These are phyloP conservation scores for Porogramme epimiltina DNA, from an alignment of 1,284 basidiomycete genomes.

Conservation along the genomic window DNA sequence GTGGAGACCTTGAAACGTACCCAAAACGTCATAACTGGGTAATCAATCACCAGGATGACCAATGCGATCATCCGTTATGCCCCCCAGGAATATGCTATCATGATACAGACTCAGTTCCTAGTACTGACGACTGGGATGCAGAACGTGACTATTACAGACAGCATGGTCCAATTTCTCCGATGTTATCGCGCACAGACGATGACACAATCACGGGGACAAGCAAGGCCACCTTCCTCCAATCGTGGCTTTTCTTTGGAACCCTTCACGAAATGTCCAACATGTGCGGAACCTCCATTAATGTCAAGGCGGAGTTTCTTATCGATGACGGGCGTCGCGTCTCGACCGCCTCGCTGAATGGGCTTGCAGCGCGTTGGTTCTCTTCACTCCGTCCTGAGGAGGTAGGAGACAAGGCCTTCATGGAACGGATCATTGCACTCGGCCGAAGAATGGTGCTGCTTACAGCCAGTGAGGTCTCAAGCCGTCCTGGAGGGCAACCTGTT, in stretches of 20 bases:
- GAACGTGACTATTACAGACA: not conserved
- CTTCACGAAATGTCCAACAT: not conserved
- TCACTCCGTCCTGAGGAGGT: not conserved
- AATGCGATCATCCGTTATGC: not conserved
- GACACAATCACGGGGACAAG: not conserved
- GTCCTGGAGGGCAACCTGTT: too few relatives aligned
- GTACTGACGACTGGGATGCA: too few relatives aligned
- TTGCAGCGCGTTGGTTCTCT: too few relatives aligned
- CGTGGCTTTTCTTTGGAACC: constrained; percentile 4
- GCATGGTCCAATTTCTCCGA: too few relatives aligned
- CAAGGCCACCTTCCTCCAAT: constrained; percentile 1
- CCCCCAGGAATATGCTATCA: not conserved
- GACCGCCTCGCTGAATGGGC: too few relatives aligned
- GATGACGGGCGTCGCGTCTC: not conserved
- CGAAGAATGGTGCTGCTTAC: not conserved
- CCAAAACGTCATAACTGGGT: not conserved
- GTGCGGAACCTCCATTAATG: not conserved
- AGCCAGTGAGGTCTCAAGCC: too few relatives aligned
- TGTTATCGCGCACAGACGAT: too few relatives aligned
- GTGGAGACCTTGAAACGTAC: not conserved
- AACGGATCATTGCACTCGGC: not conserved
- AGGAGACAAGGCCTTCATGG: not conserved
- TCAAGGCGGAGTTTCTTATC: not conserved
- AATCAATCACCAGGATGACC: not conserved
- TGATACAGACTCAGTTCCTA: not conserved